Evolutionary conservation across 2,329 filamentous ascomycete genomes (phyloP), one percentile per base, ranked within the genome.

Genomic region (Penicillium sp.): DNA sequence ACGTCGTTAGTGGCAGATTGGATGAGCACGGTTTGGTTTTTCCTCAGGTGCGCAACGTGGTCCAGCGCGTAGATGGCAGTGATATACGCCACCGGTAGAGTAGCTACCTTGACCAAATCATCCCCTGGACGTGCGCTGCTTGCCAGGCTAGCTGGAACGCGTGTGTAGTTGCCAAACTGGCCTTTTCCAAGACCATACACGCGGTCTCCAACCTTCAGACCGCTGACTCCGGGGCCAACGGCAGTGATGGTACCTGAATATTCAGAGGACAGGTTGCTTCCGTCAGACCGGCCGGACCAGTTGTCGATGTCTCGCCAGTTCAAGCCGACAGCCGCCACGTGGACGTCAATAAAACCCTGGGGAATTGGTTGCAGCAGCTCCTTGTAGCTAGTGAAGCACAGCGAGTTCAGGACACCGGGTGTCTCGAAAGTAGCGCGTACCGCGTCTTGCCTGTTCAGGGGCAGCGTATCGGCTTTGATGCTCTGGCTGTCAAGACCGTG

Each of bases 111-210:
- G 9, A 24, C 43, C 2, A 21, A 11, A 46, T 45, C 42, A 20
- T 45, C 42, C 23, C 21, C 3, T 45, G n/a, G n/a, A n/a, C n/a
- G n/a, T n/a, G n/a, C n/a, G n/a, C n/a, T n/a, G n/a, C n/a, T 9
- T 14, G 21, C 43, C 9, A 46, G 16, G 11, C 20, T 8, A 21
- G 61, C 47, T 0, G 70, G 69, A 1, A 71, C 59, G 0, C 58
- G 59, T 21, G 65, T 63, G 1, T 45, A 55, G 1, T 64, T 75
- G 33, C 46, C 57, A 30, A 62, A 61, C 16, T 52, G 11, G 5
- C 56, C 33, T 21, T 47, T 49, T 1, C 47, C 58, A 52, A 61
- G 48, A 1, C 43, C 56, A 16, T 50, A 52, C 5, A 62, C 60
- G 11, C 59, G 59, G 42, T 62, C 60, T 3, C 60, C 60, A 11